phyloP scores from a whole-genome alignment of 2,329 filamentous ascomycete genomes.

The Chaetomium sp. region DNA sequence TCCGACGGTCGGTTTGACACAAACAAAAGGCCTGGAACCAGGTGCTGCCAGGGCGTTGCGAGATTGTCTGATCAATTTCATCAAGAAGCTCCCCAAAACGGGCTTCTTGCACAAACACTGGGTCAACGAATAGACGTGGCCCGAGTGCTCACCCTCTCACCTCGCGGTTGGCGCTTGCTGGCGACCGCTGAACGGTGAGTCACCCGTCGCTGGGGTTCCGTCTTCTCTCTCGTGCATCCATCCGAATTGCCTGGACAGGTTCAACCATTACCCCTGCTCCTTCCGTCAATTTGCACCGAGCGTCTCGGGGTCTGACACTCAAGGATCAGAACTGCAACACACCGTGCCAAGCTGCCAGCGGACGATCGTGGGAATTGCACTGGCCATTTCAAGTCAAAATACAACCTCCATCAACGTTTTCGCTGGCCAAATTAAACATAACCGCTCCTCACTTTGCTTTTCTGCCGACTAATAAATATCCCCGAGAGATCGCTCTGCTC shows the following conservation, averaged over 20 bases:
- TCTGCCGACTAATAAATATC: too few species aligned
- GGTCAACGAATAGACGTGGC: slow-evolving; percentile 5
- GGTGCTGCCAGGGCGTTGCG: neutral
- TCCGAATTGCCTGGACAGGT: neutral
- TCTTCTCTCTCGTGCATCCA: neutral
- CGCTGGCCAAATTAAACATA: too few species aligned
- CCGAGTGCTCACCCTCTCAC: neutral
- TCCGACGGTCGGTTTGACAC: neutral
- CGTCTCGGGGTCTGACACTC: neutral
- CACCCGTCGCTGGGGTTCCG: neutral
- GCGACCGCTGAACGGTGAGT: slow-evolving; percentile 16
- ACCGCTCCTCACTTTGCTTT: too few species aligned
- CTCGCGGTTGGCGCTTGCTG: slow-evolving; percentile 5
- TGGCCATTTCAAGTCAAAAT: neutral
- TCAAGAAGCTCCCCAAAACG: neutral
- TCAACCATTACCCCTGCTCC: neutral
- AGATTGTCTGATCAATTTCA: neutral
- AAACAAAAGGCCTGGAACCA: neutral
- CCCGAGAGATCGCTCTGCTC: too few species aligned
- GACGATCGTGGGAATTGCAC: neutral
- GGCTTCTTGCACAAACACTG: neutral
- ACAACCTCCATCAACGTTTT: neutral
- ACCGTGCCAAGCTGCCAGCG: neutral
- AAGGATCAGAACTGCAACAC: slow-evolving; percentile 2
- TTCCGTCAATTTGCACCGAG: neutral